phyloP scores from a whole-genome alignment of 345 rosid species.

The Gossypium sturtianum region DNA sequence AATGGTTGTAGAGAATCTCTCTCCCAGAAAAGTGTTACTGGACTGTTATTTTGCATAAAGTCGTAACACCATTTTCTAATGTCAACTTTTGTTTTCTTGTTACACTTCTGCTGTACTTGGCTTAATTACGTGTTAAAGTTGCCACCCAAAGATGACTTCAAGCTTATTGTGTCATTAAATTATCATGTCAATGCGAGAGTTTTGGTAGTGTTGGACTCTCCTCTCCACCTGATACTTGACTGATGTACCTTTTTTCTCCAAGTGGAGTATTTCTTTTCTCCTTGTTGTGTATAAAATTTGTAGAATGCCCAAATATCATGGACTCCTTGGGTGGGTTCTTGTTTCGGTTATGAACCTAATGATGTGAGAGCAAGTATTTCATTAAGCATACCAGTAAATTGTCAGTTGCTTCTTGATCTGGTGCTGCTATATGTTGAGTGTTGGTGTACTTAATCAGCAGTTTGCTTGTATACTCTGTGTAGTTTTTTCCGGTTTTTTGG shows the following conservation, averaged over 20 bases:
- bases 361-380: slow-evolving; percentile 1
- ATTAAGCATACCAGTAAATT: not conserved
- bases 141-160: not conserved
- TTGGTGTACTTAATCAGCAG: not conserved
- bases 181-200: not conserved
- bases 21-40: not conserved
- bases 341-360: not conserved
- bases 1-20: not conserved
- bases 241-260: not conserved
- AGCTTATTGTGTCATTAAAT: not conserved
- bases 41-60: not conserved
- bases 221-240: not conserved
- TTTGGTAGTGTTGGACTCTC: not conserved
- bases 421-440: not conserved
- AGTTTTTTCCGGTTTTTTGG: not conserved
- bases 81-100: not conserved
- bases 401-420: not conserved
- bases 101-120: not conserved
- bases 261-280: not conserved
- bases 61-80: not conserved
- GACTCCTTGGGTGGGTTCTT: not conserved
- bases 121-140: not conserved
- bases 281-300: not conserved
- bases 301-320: not conserved
- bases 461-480: not conserved